Percentiles rank a stretch among this genome's conserved stretches.
These are phyloP conservation scores for Tagetes patula DNA, from an alignment of 129 eudicot species.

Conservation along the genomic window DNA sequence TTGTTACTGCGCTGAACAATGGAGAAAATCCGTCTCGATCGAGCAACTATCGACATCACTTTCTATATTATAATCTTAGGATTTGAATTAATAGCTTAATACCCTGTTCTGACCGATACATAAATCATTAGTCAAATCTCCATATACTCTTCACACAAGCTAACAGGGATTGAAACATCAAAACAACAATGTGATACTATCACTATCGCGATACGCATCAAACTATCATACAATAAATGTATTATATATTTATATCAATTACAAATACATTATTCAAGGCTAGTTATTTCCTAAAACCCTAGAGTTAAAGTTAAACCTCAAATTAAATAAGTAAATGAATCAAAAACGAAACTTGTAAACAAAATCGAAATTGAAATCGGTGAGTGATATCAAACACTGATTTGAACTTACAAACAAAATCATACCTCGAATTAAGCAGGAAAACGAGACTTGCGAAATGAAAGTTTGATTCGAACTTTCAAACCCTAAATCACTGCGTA, in stretches of 20 bases:
- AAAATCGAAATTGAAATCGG: background rate
- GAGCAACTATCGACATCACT: slow-evolving; percentile 56
- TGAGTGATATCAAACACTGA: background rate
- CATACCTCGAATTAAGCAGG: slow-evolving; percentile 3
- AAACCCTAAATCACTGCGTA: background rate
- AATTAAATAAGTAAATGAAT: background rate
- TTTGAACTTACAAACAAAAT: background rate
- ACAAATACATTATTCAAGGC: background rate
- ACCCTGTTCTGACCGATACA: background rate
- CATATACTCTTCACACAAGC: no score
- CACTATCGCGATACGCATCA: slow-evolving; percentile 17
- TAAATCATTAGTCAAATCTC: background rate
- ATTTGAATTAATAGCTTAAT: background rate
- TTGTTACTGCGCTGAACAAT: slow-evolving; percentile 33
- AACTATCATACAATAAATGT: slow-evolving; percentile 8
- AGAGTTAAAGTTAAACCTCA: slow-evolving; percentile 24
- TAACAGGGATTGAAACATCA: slow-evolving; percentile 16
- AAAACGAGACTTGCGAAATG: background rate
- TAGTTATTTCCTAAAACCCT: slow-evolving; percentile 32
- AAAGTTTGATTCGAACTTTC: background rate
- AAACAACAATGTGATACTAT: slow-evolving; percentile 3
- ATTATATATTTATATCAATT: background rate
- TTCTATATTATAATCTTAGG: slow-evolving; percentile 10
- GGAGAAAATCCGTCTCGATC: slow-evolving; percentile 45
- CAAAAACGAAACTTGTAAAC: background rate